These are phyloP conservation scores for Pterocarpus santalinus DNA, from an alignment of 306 rosid genomes.

Conservation along the genomic window DNA sequence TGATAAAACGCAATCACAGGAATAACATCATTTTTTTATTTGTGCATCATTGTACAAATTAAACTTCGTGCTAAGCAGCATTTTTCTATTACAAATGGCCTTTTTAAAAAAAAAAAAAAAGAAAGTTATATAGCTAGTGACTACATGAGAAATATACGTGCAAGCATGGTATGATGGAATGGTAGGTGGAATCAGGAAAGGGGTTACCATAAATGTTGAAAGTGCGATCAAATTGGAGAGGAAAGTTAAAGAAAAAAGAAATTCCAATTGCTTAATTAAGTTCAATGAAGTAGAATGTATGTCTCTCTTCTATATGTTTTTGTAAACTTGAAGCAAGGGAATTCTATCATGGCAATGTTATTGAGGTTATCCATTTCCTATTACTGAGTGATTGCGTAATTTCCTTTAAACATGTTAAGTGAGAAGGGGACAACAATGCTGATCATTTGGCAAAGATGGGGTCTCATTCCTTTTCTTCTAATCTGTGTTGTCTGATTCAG, in stretches of 20 bases:
- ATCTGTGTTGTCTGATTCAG: neutral
- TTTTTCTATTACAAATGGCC: too few species aligned
- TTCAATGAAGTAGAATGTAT: neutral
- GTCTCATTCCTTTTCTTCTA: neutral
- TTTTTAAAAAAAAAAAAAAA: too few species aligned
- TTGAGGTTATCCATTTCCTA: neutral
- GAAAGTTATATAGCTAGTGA: too few species aligned
- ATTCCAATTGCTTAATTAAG: neutral
- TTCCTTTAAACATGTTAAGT: neutral
- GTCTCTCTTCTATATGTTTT: neutral
- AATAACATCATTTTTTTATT: neutral
- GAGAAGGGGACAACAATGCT: neutral
- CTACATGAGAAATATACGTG: neutral
- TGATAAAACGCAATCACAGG: neutral
- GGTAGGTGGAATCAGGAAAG: neutral
- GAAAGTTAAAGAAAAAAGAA: neutral
- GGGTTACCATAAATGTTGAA: neutral
- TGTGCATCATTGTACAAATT: neutral
- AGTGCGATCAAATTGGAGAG: neutral
- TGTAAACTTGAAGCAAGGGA: neutral
- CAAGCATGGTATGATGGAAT: neutral
- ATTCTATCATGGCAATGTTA: neutral
- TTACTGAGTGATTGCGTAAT: neutral
- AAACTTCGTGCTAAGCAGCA: neutral
- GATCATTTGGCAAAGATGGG: neutral